Percentiles rank a stretch among this genome's conserved stretches.
Evolutionary conservation across 108 stramenopile genomes (phyloP).

Genomic region (Stephanodiscus triporus): DNA sequence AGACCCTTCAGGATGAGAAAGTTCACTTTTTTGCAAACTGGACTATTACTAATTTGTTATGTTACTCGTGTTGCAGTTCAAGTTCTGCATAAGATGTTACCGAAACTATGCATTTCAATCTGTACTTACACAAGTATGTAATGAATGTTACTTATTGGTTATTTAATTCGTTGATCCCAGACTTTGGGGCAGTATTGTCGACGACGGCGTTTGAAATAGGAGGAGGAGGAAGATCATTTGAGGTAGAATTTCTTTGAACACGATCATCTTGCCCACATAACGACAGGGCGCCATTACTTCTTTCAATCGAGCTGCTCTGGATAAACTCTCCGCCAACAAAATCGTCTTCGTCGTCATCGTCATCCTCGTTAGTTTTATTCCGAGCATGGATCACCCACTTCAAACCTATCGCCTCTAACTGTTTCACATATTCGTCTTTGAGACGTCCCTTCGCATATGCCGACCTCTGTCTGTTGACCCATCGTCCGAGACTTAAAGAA

Average conservation of each 20-base stretch:
- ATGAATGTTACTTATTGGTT: background rate
- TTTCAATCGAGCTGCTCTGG: background rate
- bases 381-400: slow-evolving; percentile 60
- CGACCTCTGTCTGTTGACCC: slow-evolving; percentile 88
- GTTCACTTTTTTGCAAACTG: too few species aligned
- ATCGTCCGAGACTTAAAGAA: slow-evolving; percentile 78
- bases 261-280: too few species aligned
- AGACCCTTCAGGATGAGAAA: too few species aligned
- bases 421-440: slow-evolving; percentile 79
- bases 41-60: too few species aligned
- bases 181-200: background rate
- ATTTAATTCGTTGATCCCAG: background rate
- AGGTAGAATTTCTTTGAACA: background rate
- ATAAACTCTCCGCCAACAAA: slow-evolving; percentile 9
- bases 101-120: too few species aligned
- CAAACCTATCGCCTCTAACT: slow-evolving; percentile 69
- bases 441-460: slow-evolving; percentile 78
- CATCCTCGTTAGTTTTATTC: slow-evolving; percentile 18
- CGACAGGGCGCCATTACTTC: background rate
- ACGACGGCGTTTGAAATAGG: background rate
- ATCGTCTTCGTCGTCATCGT: slow-evolving; percentile 18
- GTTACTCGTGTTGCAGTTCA: too few species aligned
- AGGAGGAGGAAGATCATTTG: background rate
- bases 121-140: background rate
- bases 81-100: too few species aligned